Base-by-base conservation (phyloP, 1,284 basidiomycete genomes). In the Malassezia pachydermatis region DNA sequence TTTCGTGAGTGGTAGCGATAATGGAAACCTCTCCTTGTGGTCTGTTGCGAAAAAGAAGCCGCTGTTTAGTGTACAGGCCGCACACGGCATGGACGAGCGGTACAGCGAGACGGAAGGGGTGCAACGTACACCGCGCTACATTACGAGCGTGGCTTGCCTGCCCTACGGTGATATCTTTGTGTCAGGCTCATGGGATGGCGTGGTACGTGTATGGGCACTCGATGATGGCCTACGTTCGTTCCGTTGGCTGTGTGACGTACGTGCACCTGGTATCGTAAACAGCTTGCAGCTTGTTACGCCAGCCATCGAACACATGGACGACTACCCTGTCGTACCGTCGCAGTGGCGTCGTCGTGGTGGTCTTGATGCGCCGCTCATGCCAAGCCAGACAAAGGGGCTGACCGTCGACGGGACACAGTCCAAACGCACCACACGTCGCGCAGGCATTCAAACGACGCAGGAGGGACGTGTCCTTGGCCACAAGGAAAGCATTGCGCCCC, bases 1-100 rank as follows among this genome's bases (percentile, higher is more conserved):
- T 11, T 94, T 98, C 72, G 73, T 96, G 14, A 92, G 82, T 54
- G 92, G 92, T 1, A 92, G 94, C 14, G 90, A 99, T 70, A 88
- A 84, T 64, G 92, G 94, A 0, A 50, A 35, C 5, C 83, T 98
- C 64, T 84, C 81, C 56, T 77, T 99, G 5, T 99, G 92, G 90
- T 80, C 79, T 29, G 86, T 82, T n/a, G 80, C 81, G 54, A 94
- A 90, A 77, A 96, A 98, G 78, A 98, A 98, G 74, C 88, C 92
- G 0, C 76, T 94, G 41, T 95, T 84, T 72, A 86, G 82, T 0
- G 78, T 83, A 40, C 76, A 83, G 5, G 76, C 92, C 33, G 86
- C 88, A 1, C 92, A 99, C 72, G 94, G 94, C 2, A 75, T 88
- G 44, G 78, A 86, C 50, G 79, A 43, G 25, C 48, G 35, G 14